A percentile compares a stretch with the other conserved stretches of the same genome.
phyloP scores from a whole-genome alignment of 306 rosid genomes.

The Pyrus communis region DNA sequence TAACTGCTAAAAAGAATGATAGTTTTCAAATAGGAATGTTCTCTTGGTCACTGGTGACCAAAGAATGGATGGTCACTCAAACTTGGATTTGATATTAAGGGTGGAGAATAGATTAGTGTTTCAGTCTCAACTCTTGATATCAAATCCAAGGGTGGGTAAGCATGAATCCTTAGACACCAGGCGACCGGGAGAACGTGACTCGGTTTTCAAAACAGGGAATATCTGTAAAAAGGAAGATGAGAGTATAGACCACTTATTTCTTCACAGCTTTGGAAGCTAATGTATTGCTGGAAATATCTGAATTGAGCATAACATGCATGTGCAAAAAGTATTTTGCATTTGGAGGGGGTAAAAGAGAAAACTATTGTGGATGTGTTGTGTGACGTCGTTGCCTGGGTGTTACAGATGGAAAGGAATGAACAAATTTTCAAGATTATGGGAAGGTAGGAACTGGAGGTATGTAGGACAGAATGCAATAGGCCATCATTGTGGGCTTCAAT shows the following conservation, averaged over 20 bases:
- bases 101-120: no score
- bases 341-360: background rate
- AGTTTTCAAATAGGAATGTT: background rate
- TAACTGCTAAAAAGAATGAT: background rate
- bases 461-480: background rate
- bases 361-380: background rate
- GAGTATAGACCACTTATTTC: background rate
- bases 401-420: background rate
- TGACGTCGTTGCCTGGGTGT: background rate
- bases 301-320: background rate
- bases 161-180: no score
- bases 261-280: background rate
- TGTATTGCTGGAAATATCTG: background rate
- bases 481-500: background rate
- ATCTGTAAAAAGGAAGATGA: background rate
- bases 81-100: no score
- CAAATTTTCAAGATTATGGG: background rate
- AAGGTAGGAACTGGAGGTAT: background rate
- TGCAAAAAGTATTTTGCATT: background rate
- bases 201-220: background rate
- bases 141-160: no score
- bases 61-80: no score
- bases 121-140: no score
- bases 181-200: no score
- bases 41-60: no score